Evolutionary conservation across 116 monocot species (phyloP), one percentile per base, ranked within the genome.

Genomic region (Cymodocea nodosa): DNA sequence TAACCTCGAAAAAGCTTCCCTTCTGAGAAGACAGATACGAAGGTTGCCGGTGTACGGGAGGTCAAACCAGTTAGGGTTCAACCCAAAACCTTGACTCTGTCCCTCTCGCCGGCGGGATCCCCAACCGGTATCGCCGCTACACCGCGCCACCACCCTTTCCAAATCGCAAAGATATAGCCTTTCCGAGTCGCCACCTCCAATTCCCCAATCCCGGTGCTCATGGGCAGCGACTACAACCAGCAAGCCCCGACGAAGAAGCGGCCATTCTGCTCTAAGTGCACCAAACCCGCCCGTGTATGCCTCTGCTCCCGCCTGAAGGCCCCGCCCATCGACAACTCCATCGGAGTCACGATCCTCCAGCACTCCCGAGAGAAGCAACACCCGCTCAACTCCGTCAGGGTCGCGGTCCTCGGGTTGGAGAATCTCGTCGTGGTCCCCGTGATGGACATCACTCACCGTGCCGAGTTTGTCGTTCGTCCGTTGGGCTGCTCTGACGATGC

Each of bases 271-370:
- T 22, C 5, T 37, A 72, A 60, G 17, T 94, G 93, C 82, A 60
- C 74, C 68, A 94, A 94, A 51, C 86, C 93, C 49, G 40, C 63
- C 25, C 75, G 71, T 57, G 65, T 80, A 51, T 87, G 87, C 68
- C 80, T 92, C 69, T 87, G 89, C 52, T 66, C 71, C 39, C 67
- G 73, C 14, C 25, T 69, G 36, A 15, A 50, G 16, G 73, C 62
- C 35, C 81, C 86, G 18, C 90, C 86, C 6, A 49, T 92, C 39
- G 80, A 86, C 35, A 94, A 82, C 71, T 36, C 75, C 34, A 74
- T 89, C 77, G 64, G 67, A 50, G 74, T 94, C 72, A 84, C 93
- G 24, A 73, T 94, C 24, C 84, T 94, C 18, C 93, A 89, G 69
- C 89, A 94, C 78, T 69, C 56, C 18, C 73, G 82, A 20, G 93